Evolutionary conservation across 352 stramenopile species (phyloP).

Genomic region (Thalassiosira gravida): DNA sequence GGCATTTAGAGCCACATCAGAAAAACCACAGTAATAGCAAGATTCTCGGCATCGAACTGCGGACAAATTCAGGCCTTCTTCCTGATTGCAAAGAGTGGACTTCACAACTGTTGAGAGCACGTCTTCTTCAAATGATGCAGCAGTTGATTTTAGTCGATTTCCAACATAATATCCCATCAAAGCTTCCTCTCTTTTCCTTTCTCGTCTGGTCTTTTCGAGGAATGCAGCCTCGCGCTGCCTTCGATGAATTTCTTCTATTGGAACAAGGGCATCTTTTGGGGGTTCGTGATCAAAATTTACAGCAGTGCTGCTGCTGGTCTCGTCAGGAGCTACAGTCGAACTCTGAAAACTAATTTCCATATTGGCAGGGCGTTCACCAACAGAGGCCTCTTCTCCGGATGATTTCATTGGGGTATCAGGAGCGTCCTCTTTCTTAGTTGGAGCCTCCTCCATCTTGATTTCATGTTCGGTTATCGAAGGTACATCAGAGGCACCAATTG

Average conservation of each 20-base stretch:
- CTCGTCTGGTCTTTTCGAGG: slow-evolving; percentile 50
- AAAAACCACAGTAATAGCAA: slow-evolving; percentile 83
- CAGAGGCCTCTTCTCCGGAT: slow-evolving; percentile 27
- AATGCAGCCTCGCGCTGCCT: slow-evolving; percentile 55
- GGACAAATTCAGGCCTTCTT: slow-evolving; percentile 65
- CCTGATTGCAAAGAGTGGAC: slow-evolving; percentile 65
- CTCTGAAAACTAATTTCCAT: slow-evolving; percentile 48
- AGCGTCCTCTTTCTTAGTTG: slow-evolving; percentile 16
- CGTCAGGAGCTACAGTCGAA: slow-evolving; percentile 35
- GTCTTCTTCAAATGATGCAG: slow-evolving; percentile 85
- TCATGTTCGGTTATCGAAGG: slow-evolving; percentile 31
- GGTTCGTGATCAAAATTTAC: slow-evolving; percentile 13
- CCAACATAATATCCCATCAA: slow-evolving; percentile 62
- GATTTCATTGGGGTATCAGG: slow-evolving; percentile 21
- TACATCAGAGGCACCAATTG: slow-evolving; percentile 34
- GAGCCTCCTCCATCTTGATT: slow-evolving; percentile 20
- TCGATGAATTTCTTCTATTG: slow-evolving; percentile 49
- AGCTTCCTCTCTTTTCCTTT: slow-evolving; percentile 66
- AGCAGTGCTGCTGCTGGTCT: slow-evolving; percentile 31
- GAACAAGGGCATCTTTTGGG: slow-evolving; percentile 15
- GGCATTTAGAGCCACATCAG: slow-evolving; percentile 77
- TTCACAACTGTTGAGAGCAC: slow-evolving; percentile 76
- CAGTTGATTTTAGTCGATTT: slow-evolving; percentile 71
- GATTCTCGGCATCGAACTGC: slow-evolving; percentile 67
- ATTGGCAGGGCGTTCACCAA: slow-evolving; percentile 20